These are phyloP conservation scores for Penicillium rolfsii DNA, from an alignment of 2,329 filamentous ascomycete species.

Conservation along the genomic window DNA sequence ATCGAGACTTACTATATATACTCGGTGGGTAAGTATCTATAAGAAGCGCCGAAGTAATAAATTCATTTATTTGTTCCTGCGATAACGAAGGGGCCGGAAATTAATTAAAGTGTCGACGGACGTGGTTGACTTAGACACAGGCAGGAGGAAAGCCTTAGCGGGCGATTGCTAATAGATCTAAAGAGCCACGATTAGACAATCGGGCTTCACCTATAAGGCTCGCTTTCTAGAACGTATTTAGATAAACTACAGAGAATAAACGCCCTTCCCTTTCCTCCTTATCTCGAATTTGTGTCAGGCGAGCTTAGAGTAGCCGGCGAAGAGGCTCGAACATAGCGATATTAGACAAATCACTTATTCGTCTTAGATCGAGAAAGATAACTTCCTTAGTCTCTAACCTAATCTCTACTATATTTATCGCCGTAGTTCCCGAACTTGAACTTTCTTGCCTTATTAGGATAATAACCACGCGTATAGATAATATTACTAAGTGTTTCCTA, in stretches of 20 bases:
- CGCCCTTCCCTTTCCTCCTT: neutral
- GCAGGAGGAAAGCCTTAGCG: conserved; percentile 10
- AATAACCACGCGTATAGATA: conserved; percentile 13
- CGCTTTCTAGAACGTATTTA: conserved; percentile 11
- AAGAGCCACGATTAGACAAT: neutral
- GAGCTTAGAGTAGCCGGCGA: conserved; percentile 13
- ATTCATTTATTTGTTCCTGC: neutral
- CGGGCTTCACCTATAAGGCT: neutral
- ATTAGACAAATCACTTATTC: conserved; percentile 16
- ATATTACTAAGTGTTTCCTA: neutral
- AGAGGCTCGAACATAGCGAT: conserved; percentile 21
- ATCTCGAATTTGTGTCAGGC: conserved; percentile 6
- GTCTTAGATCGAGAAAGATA: conserved; percentile 20
- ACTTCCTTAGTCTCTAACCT: neutral
- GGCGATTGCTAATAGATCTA: conserved; percentile 2
- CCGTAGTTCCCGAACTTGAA: neutral
- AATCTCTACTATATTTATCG: neutral
- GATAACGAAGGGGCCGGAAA: neutral
- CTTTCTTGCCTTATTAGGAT: conserved; percentile 12
- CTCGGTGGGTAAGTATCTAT: conserved; percentile 29
- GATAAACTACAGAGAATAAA: conserved; percentile 21
- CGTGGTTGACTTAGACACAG: neutral
- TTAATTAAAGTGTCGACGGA: conserved; percentile 5
- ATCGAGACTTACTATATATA: conserved; percentile 23
- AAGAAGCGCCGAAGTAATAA: conserved; percentile 24